phyloP scores from a whole-genome alignment of 1,284 basidiomycete genomes.

The Phellopilus nigrolimitatus region DNA sequence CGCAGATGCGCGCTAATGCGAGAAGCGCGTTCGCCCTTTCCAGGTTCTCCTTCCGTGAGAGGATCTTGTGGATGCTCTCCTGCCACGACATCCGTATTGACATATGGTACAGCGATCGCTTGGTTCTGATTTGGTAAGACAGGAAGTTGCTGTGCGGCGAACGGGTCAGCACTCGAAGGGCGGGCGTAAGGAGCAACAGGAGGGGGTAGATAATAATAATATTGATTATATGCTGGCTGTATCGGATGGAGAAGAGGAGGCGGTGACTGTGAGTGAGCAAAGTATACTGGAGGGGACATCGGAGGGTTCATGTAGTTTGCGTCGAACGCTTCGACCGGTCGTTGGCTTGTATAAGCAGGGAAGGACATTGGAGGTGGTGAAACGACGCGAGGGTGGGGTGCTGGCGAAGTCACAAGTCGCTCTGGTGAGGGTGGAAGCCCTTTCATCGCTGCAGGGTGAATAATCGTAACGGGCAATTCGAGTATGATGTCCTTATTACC shows the following conservation, averaged over 20 bases:
- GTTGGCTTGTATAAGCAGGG: conserved; percentile 17
- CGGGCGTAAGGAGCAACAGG: conserved; percentile 26
- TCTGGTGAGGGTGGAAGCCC: conserved; percentile 37
- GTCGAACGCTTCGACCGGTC: conserved; percentile 1
- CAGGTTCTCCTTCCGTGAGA: conserved; percentile 42
- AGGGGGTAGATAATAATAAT: conserved; percentile 33
- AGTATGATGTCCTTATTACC: conserved; percentile 67
- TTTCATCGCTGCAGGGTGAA: conserved; percentile 47
- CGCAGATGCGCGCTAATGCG: conserved; percentile 56
- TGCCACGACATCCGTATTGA: conserved; percentile 3
- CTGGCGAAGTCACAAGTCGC: conserved; percentile 21
- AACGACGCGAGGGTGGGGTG: conserved; percentile 22
- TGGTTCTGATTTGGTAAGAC: conserved; percentile 17
- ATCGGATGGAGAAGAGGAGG: conserved; percentile 25
- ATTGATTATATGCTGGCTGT: conserved; percentile 21
- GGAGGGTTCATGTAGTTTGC: conserved; percentile 22
- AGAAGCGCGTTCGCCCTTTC: conserved; percentile 55
- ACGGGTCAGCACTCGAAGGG: conserved; percentile 36
- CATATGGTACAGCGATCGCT: neutral
- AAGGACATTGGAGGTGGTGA: conserved; percentile 21
- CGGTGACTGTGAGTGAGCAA: conserved; percentile 25
- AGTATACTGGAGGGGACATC: conserved; percentile 25
- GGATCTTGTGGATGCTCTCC: conserved; percentile 19
- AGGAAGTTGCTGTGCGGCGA: conserved; percentile 28
- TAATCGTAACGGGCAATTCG: conserved; percentile 56